Evolutionary conservation across 1,284 basidiomycete genomes (phyloP).

Genomic region (Prillingera fragicola): DNA sequence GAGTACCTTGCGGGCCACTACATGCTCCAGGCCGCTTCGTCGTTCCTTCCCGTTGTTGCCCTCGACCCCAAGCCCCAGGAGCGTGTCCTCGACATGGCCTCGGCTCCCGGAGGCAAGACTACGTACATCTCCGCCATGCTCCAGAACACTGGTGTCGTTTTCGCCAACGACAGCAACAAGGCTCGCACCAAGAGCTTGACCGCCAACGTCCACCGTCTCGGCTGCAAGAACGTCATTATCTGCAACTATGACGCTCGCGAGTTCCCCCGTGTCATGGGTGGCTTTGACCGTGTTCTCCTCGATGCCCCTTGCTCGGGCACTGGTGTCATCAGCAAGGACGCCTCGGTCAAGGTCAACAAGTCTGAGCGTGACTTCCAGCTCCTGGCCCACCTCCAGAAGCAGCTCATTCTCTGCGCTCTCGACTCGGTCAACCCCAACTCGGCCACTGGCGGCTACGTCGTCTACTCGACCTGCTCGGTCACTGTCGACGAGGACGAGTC

Average conservation of each 20-base stretch:
- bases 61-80: slow-evolving; percentile 89
- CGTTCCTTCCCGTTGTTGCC: slow-evolving; percentile 97
- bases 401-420: slow-evolving; percentile 95
- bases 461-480: slow-evolving; percentile 98
- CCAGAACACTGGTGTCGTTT: slow-evolving; percentile 96
- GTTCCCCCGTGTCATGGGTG: slow-evolving; percentile 99
- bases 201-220: slow-evolving; percentile 92
- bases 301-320: slow-evolving; percentile 98
- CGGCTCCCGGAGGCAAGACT: slow-evolving; percentile 95
- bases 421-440: slow-evolving; percentile 89
- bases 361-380: slow-evolving; percentile 91
- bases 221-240: slow-evolving; percentile 96
- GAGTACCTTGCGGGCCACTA: slow-evolving; percentile 99
- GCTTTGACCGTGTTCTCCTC: slow-evolving; percentile 91
- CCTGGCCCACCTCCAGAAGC: slow-evolving; percentile 94
- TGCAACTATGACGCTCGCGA: slow-evolving; percentile 97
- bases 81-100: slow-evolving; percentile 96
- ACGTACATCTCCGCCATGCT: slow-evolving; percentile 93
- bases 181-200: slow-evolving; percentile 90
- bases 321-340: slow-evolving; percentile 96
- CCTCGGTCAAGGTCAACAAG: slow-evolving; percentile 97
- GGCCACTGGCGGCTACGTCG: slow-evolving; percentile 86
- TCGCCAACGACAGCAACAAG: slow-evolving; percentile 97
- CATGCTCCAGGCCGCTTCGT: slow-evolving; percentile 98
- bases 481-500: slow-evolving; percentile 98